Evolutionary conservation across 1,284 basidiomycete genomes (phyloP).

Genomic region (Inonotus hispidus): DNA sequence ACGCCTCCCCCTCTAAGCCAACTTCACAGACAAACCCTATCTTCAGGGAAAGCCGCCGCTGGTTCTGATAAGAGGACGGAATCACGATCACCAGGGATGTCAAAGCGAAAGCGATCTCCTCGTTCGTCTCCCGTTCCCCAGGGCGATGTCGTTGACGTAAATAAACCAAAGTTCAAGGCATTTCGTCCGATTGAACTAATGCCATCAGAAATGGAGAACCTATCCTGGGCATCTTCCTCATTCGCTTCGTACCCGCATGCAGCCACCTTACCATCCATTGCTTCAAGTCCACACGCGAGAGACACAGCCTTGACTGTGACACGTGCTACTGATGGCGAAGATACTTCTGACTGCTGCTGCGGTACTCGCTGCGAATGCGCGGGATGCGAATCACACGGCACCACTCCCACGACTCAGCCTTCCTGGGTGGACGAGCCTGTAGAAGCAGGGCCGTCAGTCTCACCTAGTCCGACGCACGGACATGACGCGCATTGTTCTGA

Average conservation of each 20-base stretch:
- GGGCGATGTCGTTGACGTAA: not conserved
- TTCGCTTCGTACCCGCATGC: not conserved
- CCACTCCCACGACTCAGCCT: constrained; percentile 23
- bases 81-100: not conserved
- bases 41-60: not conserved
- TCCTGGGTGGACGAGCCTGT: constrained; percentile 10
- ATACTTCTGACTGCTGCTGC: constrained; percentile 64
- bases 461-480: not conserved
- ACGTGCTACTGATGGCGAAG: constrained; percentile 27
- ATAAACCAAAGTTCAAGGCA: not conserved
- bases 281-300: not conserved
- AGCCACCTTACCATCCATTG: not conserved
- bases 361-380: constrained; percentile 66
- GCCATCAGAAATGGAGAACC: not conserved
- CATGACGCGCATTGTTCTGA: constrained; percentile 38
- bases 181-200: not conserved
- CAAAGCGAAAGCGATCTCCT: constrained; percentile 4
- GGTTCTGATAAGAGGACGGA: not conserved
- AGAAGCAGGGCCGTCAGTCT: not conserved
- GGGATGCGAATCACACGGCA: constrained; percentile 64
- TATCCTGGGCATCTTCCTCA: not conserved
- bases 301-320: constrained; percentile 21
- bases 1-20: constrained; percentile 10
- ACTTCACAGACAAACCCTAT: constrained; percentile 4
- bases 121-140: not conserved